A percentile compares a stretch with the other conserved stretches of the same genome.
Conservation (phyloP, 305 asterid genomes). For the Fraxinus xanthoxyloides region DNA sequence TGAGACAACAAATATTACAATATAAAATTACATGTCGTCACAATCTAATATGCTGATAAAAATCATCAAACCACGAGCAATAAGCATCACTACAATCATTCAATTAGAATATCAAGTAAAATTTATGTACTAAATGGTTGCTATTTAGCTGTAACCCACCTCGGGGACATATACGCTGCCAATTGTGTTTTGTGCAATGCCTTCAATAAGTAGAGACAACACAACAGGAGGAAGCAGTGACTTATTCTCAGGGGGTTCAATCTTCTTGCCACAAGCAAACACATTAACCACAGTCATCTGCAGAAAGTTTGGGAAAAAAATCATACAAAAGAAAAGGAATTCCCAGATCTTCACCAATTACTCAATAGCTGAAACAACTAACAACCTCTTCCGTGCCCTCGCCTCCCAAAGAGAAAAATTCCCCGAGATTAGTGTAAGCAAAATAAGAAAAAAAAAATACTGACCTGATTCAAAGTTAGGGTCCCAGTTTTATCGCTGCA, state of each 20-base stretch:
- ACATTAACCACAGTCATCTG: slow-evolving; percentile 94
- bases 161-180: slow-evolving; percentile 87
- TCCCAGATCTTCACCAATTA: slow-evolving; percentile 7
- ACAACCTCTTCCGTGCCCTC: background rate
- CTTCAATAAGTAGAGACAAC: slow-evolving; percentile 65
- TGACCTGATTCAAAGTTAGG: slow-evolving; percentile 83
- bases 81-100: background rate
- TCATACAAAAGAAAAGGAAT: background rate
- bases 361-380: slow-evolving; percentile 21
- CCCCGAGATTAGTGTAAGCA: slow-evolving; percentile 7
- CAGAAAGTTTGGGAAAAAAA: slow-evolving; percentile 11
- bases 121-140: background rate
- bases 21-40: background rate
- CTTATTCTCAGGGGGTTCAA: slow-evolving; percentile 56
- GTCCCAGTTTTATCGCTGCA: slow-evolving; percentile 99
- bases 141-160: slow-evolving; percentile 40
- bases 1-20: background rate
- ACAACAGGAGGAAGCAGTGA: slow-evolving; percentile 51
- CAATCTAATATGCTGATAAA: background rate
- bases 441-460: slow-evolving; percentile 1
- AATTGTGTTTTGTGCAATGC: slow-evolving; percentile 83
- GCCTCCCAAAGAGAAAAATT: background rate
- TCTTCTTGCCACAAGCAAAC: slow-evolving; percentile 56
- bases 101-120: background rate
- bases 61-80: background rate